Percentiles rank a stretch among this genome's conserved stretches.
phyloP scores from a whole-genome alignment of 1,139 yeast genomes.

The Candida frijolesensis region DNA sequence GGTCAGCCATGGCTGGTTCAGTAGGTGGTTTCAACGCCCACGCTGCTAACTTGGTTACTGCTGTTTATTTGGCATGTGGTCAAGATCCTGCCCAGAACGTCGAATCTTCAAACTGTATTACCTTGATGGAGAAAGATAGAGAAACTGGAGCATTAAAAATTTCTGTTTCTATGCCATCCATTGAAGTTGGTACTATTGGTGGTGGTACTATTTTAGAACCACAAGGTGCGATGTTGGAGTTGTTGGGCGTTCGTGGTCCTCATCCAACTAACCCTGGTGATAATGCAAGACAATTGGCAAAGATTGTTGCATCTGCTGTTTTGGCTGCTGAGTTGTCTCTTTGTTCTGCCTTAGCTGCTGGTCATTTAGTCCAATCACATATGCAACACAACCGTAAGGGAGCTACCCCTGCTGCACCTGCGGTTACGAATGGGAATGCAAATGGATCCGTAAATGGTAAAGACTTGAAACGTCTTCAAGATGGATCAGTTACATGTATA shows the following conservation, averaged over 20 bases:
- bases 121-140: constrained; percentile 74
- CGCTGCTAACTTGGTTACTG: constrained; percentile 94
- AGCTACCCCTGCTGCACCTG: constrained; percentile 35
- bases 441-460: constrained; percentile 18
- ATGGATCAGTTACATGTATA: constrained; percentile 74
- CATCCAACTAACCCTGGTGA: constrained; percentile 93
- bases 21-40: constrained; percentile 98
- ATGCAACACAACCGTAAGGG: constrained; percentile 91
- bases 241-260: constrained; percentile 94
- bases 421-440: constrained; percentile 17
- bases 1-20: constrained; percentile 98
- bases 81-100: constrained; percentile 99
- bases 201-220: constrained; percentile 98
- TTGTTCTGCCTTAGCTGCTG: constrained; percentile 95
- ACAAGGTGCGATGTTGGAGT: constrained; percentile 93
- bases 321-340: constrained; percentile 95
- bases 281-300: constrained; percentile 94
- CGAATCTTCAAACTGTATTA: constrained; percentile 95
- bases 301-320: constrained; percentile 90
- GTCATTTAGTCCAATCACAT: constrained; percentile 96
- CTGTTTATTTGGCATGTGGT: constrained; percentile 91
- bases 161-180: constrained; percentile 97
- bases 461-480: constrained; percentile 59
- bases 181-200: constrained; percentile 98
- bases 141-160: constrained; percentile 80